phyloP scores from a whole-genome alignment of 805 yeast species.

The Sugiyamaella marilandica region DNA sequence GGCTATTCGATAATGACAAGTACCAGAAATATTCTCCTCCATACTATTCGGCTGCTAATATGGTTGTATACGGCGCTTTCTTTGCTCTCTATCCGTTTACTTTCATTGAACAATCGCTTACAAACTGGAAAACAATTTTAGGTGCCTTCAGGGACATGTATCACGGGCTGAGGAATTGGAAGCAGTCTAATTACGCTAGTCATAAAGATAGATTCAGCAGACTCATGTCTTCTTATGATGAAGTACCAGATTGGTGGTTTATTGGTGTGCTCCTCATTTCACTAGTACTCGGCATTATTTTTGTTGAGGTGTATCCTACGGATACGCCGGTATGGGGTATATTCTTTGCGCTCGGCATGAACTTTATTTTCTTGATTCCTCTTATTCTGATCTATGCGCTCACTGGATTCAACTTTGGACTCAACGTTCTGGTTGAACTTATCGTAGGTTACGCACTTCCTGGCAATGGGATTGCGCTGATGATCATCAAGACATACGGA shows the following conservation, averaged over 20 bases:
- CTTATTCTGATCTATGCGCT: slow-evolving; percentile 55
- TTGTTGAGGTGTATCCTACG: slow-evolving; percentile 38
- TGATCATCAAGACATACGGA: slow-evolving; percentile 44
- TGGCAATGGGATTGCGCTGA: slow-evolving; percentile 52
- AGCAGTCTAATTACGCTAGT: slow-evolving; percentile 53
- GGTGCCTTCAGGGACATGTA: slow-evolving; percentile 24
- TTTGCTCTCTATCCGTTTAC: slow-evolving; percentile 52
- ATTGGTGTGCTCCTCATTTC: slow-evolving; percentile 42
- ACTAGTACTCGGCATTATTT: slow-evolving; percentile 41
- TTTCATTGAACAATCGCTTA: slow-evolving; percentile 37
- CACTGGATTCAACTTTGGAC: slow-evolving; percentile 53
- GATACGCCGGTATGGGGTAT: slow-evolving; percentile 61
- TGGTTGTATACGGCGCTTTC: slow-evolving; percentile 49
- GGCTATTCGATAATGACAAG: slow-evolving; percentile 40
- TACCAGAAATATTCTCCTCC: slow-evolving; percentile 53
- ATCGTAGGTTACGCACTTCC: slow-evolving; percentile 64
- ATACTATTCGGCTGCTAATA: slow-evolving; percentile 51
- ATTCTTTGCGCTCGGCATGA: slow-evolving; percentile 53
- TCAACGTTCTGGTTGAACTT: slow-evolving; percentile 59
- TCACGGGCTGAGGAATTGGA: background rate
- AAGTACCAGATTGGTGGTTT: slow-evolving; percentile 76
- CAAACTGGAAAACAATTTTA: slow-evolving; percentile 10
- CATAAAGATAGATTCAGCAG: slow-evolving; percentile 20
- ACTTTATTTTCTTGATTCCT: slow-evolving; percentile 56
- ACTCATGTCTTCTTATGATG: slow-evolving; percentile 52